Evolutionary conservation across 768 basidiomycete genomes (phyloP), one percentile per base, ranked within the genome.

Genomic region (Tulasnella sp.): DNA sequence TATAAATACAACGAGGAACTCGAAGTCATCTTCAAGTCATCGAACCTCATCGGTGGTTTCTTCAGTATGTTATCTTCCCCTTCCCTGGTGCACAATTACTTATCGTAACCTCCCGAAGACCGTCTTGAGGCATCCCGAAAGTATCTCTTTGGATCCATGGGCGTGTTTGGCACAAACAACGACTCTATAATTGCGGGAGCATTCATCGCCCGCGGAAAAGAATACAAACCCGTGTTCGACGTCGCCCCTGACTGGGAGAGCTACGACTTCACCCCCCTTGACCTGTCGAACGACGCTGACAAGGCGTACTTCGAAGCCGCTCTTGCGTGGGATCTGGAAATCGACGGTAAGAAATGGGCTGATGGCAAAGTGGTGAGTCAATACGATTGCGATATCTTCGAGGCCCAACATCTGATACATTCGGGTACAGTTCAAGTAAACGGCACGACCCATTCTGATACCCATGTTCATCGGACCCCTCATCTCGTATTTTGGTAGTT

Each of bases 1-100:
- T 99, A 88, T 83, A 96, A 94, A 75, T 98, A 94, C 81, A 87
- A 87, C 72, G 75, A 82, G 19, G 93, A 96, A 71, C 82, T 97
- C 62, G 91, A 91, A 19, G 81, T 82, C 70, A 79, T 78, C 51
- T 97, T 89, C 79, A 97, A 90, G 92, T 92, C 89, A 59, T 79
- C 81, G 61, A 97, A 97, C 78, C 87, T 86, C 71, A 81, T 96
- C 66, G 80, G 81, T 59, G 94, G 94, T 15, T 91, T 94, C 82
- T 97, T 93, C 80, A 71, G 65, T 65, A 25, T 41, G 65, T 64
- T 6, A 23, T 29, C 36, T 19, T 3, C 0, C n/a, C 6, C 3
- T 58, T 41, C 32, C 9, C 31, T 25, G 19, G 21, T 27, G 9
- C 15, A 9, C 39, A 4, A 34, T 34, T 12, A 15, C 14, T 7